phyloP scores from a whole-genome alignment of 768 basidiomycete genomes.

The Leccinum imitatum region DNA sequence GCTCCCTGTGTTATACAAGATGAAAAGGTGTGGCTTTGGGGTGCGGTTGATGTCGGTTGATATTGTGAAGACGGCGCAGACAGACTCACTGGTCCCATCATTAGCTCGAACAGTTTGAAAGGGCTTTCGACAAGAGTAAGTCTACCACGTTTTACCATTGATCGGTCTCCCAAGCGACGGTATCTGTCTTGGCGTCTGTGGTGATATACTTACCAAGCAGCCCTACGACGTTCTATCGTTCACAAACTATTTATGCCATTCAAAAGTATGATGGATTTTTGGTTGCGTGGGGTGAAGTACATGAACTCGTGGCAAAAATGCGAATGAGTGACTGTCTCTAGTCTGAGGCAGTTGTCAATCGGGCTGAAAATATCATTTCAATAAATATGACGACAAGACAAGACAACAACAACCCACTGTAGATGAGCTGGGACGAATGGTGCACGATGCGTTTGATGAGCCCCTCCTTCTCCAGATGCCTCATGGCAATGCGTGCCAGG shows the following conservation, averaged over 20 bases:
- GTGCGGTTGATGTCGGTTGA: background rate
- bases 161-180: no score
- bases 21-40: background rate
- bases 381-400: background rate
- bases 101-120: background rate
- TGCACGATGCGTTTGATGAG: constrained; percentile 96
- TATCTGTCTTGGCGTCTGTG: no score
- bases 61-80: background rate
- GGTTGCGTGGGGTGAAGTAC: constrained; percentile 34
- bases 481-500: constrained; percentile 88
- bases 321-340: constrained; percentile 27
- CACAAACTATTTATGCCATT: constrained; percentile 11
- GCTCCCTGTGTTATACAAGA: background rate
- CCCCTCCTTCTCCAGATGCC: constrained; percentile 90
- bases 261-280: constrained; percentile 27
- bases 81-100: background rate
- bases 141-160: no score
- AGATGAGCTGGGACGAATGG: constrained; percentile 91
- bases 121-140: background rate
- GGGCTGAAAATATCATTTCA: constrained; percentile 32
- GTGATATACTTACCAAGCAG: background rate
- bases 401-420: constrained; percentile 64
- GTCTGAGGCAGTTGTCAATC: constrained; percentile 43
- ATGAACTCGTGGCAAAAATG: constrained; percentile 34
- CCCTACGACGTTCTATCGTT: background rate